Conservation (phyloP, 2,329 filamentous ascomycete genomes). For the Rachicladosporium sp. region DNA sequence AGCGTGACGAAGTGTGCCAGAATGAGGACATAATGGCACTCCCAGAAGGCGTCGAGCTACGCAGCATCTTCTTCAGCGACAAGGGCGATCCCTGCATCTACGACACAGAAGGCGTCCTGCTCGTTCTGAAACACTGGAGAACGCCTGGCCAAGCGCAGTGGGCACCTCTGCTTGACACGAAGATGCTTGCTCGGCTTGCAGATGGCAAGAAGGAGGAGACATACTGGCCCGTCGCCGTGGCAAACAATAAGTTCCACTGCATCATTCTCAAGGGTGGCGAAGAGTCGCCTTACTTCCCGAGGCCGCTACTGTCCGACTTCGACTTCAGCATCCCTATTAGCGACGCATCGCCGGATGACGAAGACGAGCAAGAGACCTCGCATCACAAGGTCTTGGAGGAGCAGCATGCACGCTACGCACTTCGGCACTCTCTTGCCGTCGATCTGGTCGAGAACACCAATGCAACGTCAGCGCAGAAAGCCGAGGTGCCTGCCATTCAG, state of each 20-base stretch:
- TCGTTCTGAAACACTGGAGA: conserved; percentile 86
- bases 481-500: conserved; percentile 57
- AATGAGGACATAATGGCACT: conserved; percentile 86
- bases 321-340: conserved; percentile 76
- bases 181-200: conserved; percentile 65
- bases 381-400: conserved; percentile 59
- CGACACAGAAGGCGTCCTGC: conserved; percentile 77
- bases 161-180: conserved; percentile 88
- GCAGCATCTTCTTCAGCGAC: conserved; percentile 84
- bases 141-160: conserved; percentile 72
- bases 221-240: conserved; percentile 93
- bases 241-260: conserved; percentile 87
- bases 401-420: conserved; percentile 60
- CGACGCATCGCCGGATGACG: conserved; percentile 34
- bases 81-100: conserved; percentile 94
- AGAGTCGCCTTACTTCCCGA: conserved; percentile 82
- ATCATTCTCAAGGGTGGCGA: conserved; percentile 97
- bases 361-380: conserved; percentile 27
- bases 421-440: conserved; percentile 61
- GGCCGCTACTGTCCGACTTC: conserved; percentile 82
- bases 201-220: conserved; percentile 75
- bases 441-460: conserved; percentile 61
- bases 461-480: conserved; percentile 51
- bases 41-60: conserved; percentile 58
- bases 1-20: conserved; percentile 85